Evolutionary conservation across 148 eudicot species (phyloP).

Genomic region (Dysphania ambrosioides): DNA sequence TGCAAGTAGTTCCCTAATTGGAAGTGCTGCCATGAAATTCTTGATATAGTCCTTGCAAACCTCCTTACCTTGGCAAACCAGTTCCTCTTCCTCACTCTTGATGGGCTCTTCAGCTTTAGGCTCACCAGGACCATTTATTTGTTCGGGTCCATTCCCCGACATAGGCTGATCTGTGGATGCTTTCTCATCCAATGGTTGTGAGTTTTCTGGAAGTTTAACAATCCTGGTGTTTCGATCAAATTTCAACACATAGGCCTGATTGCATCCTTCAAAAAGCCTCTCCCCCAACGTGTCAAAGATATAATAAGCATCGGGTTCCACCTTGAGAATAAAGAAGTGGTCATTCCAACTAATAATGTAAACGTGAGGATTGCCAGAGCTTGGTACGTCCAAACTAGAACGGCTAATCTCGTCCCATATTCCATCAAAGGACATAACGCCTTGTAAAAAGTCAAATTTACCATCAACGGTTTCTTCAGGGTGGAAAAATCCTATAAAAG

Average conservation of each 20-base stretch:
- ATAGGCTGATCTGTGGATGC: conserved; percentile 28
- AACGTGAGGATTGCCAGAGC: conserved; percentile 38
- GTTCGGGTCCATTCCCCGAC: conserved; percentile 11
- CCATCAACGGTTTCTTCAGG: conserved; percentile 71
- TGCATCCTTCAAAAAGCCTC: conserved; percentile 67
- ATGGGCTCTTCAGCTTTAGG: conserved; percentile 10
- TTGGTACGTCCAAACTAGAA: conserved; percentile 24
- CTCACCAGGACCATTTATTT: conserved; percentile 13
- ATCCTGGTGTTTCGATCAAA: conserved; percentile 54
- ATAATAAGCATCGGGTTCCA: conserved; percentile 59
- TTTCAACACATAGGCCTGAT: conserved; percentile 66
- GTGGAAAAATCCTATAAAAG: conserved; percentile 82
- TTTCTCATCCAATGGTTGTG: conserved; percentile 37
- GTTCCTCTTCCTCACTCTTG: conserved; percentile 29
- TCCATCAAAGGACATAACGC: conserved; percentile 84
- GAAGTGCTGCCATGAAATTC: conserved; percentile 86
- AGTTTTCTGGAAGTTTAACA: conserved; percentile 34
- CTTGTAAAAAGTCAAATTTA: conserved; percentile 72
- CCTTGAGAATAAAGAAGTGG: conserved; percentile 72
- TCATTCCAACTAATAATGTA: conserved; percentile 84
- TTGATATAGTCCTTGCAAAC: conserved; percentile 87
- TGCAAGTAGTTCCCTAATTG: conserved; percentile 69
- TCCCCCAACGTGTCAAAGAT: conserved; percentile 72
- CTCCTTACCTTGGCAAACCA: conserved; percentile 74
- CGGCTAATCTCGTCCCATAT: conserved; percentile 78